Evolutionary conservation across 2,329 filamentous ascomycete genomes (phyloP).

Genomic region (Fusarium fujikuroi): DNA sequence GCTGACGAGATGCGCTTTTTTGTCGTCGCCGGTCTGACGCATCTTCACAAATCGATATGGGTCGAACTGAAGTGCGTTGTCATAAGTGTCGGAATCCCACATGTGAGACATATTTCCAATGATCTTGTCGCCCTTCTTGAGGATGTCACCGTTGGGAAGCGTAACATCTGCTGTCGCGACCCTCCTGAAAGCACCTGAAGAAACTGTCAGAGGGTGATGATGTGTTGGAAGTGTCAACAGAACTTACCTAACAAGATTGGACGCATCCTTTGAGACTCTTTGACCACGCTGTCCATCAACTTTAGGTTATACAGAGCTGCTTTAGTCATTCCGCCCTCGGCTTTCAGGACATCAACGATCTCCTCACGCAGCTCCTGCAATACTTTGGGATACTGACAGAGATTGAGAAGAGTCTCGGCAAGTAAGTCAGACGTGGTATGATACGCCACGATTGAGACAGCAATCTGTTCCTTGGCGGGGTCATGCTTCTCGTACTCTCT

Average conservation of each 20-base stretch:
- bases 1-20: slow-evolving; percentile 56
- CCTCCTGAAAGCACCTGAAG: background rate
- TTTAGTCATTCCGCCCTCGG: slow-evolving; percentile 54
- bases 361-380: slow-evolving; percentile 56
- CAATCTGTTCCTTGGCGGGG: slow-evolving; percentile 23
- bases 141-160: background rate
- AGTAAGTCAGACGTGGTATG: slow-evolving; percentile 60
- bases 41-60: slow-evolving; percentile 57
- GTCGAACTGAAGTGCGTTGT: slow-evolving; percentile 50
- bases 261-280: slow-evolving; percentile 60
- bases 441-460: slow-evolving; percentile 59
- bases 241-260: slow-evolving; percentile 36
- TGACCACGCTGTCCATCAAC: slow-evolving; percentile 60
- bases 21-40: slow-evolving; percentile 49
- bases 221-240: no score
- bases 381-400: slow-evolving; percentile 55
- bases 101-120: background rate
- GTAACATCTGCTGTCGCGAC: background rate
- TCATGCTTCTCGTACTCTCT: slow-evolving; percentile 50
- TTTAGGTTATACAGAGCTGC: slow-evolving; percentile 55
- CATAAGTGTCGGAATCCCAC: background rate
- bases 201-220: no score
- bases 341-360: slow-evolving; percentile 29
- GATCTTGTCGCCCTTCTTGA: slow-evolving; percentile 5
- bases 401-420: slow-evolving; percentile 24